These are phyloP conservation scores for Trichocladium antarcticum DNA, from an alignment of 495 filamentous ascomycete genomes.

Conservation along the genomic window DNA sequence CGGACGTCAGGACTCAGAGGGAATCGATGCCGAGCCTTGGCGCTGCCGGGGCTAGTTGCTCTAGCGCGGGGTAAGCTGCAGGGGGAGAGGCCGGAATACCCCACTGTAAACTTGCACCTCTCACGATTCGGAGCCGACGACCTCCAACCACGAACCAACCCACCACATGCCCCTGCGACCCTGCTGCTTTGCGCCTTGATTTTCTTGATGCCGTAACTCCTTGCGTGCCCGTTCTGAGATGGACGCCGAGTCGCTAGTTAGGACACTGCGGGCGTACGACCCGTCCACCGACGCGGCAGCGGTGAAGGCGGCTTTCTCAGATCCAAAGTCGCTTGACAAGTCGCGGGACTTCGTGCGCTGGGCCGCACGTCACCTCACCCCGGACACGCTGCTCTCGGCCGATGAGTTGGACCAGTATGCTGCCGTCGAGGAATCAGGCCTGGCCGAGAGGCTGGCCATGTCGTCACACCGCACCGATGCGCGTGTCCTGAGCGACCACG, in stretches of 20 bases:
- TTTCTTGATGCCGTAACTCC: conserved; percentile 3
- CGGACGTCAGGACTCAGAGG: not conserved
- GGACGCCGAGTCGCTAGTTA: conserved; percentile 22
- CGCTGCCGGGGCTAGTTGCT: not conserved
- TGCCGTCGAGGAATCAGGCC: conserved; percentile 27
- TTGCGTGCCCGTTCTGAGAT: not conserved
- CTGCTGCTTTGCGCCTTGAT: not conserved
- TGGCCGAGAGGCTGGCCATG: conserved; percentile 26
- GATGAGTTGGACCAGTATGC: conserved; percentile 34
- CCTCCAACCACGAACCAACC: not conserved
- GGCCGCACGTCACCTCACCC: conserved; percentile 30
- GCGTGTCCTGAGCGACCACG: conserved; percentile 28
- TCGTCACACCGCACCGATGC: conserved; percentile 26
- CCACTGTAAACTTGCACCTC: not conserved
- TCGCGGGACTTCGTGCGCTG: conserved; percentile 27
- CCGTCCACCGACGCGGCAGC: conserved; percentile 22
- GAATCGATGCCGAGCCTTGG: not conserved
- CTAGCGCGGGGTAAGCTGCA: not conserved
- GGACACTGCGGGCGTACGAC: conserved; percentile 20
- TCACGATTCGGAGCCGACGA: not conserved
- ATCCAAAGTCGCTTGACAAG: conserved; percentile 13
- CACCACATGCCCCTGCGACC: not conserved
- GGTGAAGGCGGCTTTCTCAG: conserved; percentile 19
- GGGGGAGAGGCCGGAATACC: no score
- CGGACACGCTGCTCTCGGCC: conserved; percentile 34